Conservation (phyloP, 2,329 filamentous ascomycete species). For the Scedosporium boydii region DNA sequence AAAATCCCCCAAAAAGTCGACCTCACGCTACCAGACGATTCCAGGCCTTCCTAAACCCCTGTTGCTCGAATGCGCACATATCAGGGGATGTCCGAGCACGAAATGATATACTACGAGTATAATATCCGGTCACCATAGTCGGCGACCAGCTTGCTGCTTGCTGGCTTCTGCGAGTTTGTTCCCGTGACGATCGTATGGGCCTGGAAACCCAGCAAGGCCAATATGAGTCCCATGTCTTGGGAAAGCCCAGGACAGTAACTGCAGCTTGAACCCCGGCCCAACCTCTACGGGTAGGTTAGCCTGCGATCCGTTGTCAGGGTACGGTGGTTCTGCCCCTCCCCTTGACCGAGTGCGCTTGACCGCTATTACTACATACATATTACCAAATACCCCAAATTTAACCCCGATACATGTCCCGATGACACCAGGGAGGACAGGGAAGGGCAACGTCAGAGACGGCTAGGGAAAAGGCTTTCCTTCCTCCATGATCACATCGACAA, state of each 20-base stretch:
- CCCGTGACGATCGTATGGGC: neutral
- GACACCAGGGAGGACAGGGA: neutral
- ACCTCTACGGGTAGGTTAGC: neutral
- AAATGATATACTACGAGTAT: neutral
- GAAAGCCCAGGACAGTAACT: neutral
- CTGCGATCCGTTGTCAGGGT: neutral
- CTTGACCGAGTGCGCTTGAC: neutral
- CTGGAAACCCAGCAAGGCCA: neutral
- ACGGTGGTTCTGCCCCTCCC: neutral
- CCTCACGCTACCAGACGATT: neutral
- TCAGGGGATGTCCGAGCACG: slow-evolving; percentile 1
- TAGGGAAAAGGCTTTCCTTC: neutral
- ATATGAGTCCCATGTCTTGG: no score
- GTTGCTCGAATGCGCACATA: neutral
- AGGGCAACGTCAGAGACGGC: neutral
- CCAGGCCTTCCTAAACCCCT: neutral
- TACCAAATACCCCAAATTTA: neutral
- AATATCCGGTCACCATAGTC: neutral
- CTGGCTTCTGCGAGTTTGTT: neutral
- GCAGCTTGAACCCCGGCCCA: neutral
- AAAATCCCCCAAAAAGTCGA: neutral
- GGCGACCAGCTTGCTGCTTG: neutral
- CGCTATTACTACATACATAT: neutral
- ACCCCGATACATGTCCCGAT: neutral
- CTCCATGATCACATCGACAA: neutral